A percentile compares a stretch with the other conserved stretches of the same genome.
phyloP scores from a whole-genome alignment of 345 rosid genomes.

The Anacardium occidentale region DNA sequence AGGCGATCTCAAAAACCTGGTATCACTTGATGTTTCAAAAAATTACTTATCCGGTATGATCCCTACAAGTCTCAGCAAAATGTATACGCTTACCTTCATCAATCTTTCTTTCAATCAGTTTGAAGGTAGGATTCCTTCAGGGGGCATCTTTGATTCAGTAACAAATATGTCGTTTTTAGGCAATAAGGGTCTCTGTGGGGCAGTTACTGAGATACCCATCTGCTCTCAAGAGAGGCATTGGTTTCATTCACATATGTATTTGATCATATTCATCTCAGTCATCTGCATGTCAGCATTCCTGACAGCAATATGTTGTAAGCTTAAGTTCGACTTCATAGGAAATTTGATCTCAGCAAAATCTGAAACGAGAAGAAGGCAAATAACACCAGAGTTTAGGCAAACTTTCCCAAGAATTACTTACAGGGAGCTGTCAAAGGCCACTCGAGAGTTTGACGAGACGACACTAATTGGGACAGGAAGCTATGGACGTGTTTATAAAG shows the following conservation, averaged over 20 bases:
- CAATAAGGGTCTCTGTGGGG: slow-evolving; percentile 37
- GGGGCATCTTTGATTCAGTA: slow-evolving; percentile 39
- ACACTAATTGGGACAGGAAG: slow-evolving; percentile 44
- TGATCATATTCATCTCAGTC: slow-evolving; percentile 26
- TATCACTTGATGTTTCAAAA: slow-evolving; percentile 42
- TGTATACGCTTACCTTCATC: slow-evolving; percentile 39
- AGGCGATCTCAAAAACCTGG: slow-evolving; percentile 43
- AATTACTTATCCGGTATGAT: slow-evolving; percentile 45
- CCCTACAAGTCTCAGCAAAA: slow-evolving; percentile 40
- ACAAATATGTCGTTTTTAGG: slow-evolving; percentile 38
- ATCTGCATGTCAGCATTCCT: slow-evolving; percentile 25
- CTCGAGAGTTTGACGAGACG: slow-evolving; percentile 37
- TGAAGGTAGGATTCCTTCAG: slow-evolving; percentile 44
- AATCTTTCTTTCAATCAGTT: slow-evolving; percentile 53
- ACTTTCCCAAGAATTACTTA: slow-evolving; percentile 46
- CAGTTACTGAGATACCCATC: slow-evolving; percentile 15
- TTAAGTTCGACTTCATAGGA: slow-evolving; percentile 21
- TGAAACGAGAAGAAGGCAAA: background rate
- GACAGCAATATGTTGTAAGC: slow-evolving; percentile 26
- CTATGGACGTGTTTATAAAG: slow-evolving; percentile 44
- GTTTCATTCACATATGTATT: slow-evolving; percentile 31
- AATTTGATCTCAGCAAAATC: too few species aligned
- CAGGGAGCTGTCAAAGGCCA: slow-evolving; percentile 46
- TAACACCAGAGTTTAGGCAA: slow-evolving; percentile 3
- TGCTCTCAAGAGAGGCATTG: slow-evolving; percentile 29